phyloP scores from a whole-genome alignment of 2,329 filamentous ascomycete species.

The Colletotrichum somersetense region DNA sequence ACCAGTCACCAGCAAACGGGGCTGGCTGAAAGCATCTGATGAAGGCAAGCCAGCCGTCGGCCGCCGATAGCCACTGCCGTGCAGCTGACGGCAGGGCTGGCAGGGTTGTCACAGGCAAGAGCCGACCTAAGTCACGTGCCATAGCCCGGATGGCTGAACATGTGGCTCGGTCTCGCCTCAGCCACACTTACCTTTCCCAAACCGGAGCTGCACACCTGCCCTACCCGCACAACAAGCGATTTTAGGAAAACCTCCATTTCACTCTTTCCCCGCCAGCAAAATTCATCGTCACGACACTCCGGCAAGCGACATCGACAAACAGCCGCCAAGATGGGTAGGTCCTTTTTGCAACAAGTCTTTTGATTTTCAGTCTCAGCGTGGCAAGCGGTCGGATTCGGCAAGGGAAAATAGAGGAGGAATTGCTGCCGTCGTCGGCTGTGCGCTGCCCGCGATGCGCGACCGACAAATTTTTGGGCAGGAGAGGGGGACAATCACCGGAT shows the following conservation, averaged over 20 bases:
- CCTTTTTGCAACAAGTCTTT: slow-evolving; percentile 12
- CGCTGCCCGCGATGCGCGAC: slow-evolving; percentile 26
- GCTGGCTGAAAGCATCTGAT: not conserved
- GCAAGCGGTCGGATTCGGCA: slow-evolving; percentile 26
- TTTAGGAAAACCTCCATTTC: slow-evolving; percentile 37
- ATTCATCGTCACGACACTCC: slow-evolving; percentile 43
- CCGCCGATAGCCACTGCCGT: not conserved
- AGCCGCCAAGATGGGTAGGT: slow-evolving; percentile 44
- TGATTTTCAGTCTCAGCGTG: slow-evolving; percentile 13
- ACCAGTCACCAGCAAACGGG: not conserved
- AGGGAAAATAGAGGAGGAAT: not conserved
- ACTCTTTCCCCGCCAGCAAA: slow-evolving; percentile 31
- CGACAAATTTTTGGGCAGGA: slow-evolving; percentile 26
- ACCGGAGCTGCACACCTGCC: slow-evolving; percentile 30
- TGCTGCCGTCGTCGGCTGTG: slow-evolving; percentile 7
- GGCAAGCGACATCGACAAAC: slow-evolving; percentile 44
- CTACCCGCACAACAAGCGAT: slow-evolving; percentile 43
- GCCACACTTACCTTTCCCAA: slow-evolving; percentile 24
- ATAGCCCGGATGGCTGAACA: slow-evolving; percentile 9
- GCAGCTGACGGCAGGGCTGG: not conserved
- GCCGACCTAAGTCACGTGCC: slow-evolving; percentile 26
- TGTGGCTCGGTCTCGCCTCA: slow-evolving; percentile 28
- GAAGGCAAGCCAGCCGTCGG: not conserved
- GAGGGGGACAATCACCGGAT: slow-evolving; percentile 6
- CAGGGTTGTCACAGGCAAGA: no score